These are phyloP conservation scores for Russula sp. DNA, from an alignment of 768 basidiomycete genomes.

Conservation along the genomic window DNA sequence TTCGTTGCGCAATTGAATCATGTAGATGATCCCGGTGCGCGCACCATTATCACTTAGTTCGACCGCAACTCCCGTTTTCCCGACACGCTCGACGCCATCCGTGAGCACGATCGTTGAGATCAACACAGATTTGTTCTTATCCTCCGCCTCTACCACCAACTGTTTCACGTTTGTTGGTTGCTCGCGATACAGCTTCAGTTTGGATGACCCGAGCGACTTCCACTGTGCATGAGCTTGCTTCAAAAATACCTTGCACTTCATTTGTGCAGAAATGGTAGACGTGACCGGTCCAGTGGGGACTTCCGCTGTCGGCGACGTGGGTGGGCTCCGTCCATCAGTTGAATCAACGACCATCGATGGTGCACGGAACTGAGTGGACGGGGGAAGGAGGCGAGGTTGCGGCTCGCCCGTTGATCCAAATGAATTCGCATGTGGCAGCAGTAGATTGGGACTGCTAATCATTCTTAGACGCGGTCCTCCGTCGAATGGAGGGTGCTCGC, in stretches of 20 bases:
- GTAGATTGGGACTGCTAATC: conserved; percentile 23
- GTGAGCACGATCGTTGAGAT: conserved; percentile 95
- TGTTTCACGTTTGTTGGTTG: conserved; percentile 89
- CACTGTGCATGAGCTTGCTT: conserved; percentile 96
- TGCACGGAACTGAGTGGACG: conserved; percentile 53
- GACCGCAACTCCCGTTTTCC: conserved; percentile 95
- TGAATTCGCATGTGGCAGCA: conserved; percentile 26
- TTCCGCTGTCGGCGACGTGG: conserved; percentile 68
- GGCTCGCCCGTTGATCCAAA: conserved; percentile 29
- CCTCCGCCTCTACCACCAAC: conserved; percentile 86
- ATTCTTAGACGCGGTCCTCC: conserved; percentile 35
- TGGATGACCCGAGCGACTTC: conserved; percentile 88
- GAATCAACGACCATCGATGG: conserved; percentile 46
- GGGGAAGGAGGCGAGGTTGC: conserved; percentile 48
- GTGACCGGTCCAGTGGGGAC: conserved; percentile 59
- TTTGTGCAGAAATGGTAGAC: conserved; percentile 75
- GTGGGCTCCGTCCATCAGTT: conserved; percentile 71
- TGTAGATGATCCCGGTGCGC: conserved; percentile 91
- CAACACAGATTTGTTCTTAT: conserved; percentile 63
- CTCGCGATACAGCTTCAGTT: conserved; percentile 80
- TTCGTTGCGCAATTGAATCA: conserved; percentile 94
- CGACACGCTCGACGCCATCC: conserved; percentile 97
- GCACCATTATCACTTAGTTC: conserved; percentile 89
- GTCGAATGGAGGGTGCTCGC: conserved; percentile 29
- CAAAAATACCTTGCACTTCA: conserved; percentile 98